Conservation (phyloP, 805 yeast genomes). For the Saccharomycopsis babjevae region DNA sequence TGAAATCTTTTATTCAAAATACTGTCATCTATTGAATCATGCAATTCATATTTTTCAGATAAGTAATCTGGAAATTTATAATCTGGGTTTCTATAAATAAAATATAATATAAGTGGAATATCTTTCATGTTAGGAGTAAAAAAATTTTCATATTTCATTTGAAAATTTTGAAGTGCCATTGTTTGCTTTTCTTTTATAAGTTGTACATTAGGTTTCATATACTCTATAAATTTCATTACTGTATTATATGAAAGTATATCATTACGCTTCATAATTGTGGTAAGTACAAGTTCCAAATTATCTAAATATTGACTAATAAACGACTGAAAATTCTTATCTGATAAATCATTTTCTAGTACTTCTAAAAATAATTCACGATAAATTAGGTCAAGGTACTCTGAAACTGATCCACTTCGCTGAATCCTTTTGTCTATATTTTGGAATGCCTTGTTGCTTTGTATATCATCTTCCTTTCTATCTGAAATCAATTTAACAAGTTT, state of each 20-base stretch:
- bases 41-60: neutral
- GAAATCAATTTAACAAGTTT: neutral
- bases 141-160: neutral
- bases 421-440: neutral
- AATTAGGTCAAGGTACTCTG: neutral
- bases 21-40: neutral
- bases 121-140: constrained; percentile 1
- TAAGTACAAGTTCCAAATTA: neutral
- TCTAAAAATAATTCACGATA: neutral
- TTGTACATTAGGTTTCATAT: neutral
- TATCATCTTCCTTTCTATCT: neutral
- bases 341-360: neutral
- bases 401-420: neutral
- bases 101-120: neutral
- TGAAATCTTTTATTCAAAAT: neutral
- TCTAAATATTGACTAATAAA: neutral
- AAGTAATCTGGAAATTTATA: neutral
- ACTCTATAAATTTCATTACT: neutral
- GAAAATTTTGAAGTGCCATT: neutral
- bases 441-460: neutral
- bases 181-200: neutral
- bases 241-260: neutral
- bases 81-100: neutral
- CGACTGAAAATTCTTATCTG: neutral
- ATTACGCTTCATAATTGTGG: neutral